A percentile compares a stretch with the other conserved stretches of the same genome.
Evolutionary conservation across 2,329 filamentous ascomycete species (phyloP).

Genomic region (Zasmidium citrigriseum): DNA sequence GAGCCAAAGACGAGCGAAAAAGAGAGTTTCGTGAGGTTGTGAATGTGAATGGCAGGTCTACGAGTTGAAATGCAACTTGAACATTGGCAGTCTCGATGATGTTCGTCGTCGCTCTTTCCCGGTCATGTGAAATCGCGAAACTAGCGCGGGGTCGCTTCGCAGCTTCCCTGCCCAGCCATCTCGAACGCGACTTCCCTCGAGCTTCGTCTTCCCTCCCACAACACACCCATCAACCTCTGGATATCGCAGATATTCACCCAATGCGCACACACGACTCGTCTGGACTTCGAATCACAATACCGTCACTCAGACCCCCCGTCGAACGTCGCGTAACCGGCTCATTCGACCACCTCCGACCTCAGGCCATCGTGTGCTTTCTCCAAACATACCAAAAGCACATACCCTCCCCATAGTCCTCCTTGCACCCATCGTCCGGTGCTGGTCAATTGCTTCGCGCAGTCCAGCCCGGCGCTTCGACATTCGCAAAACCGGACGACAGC

Average conservation of each 20-base stretch:
- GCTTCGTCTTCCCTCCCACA: background rate
- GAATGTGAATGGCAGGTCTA: too few relatives aligned
- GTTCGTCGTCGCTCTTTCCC: background rate
- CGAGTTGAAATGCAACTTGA: background rate
- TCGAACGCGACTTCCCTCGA: slow-evolving; percentile 2
- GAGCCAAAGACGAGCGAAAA: too few relatives aligned
- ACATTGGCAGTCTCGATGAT: background rate
- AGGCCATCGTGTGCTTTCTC: slow-evolving; percentile 34
- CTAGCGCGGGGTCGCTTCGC: slow-evolving; percentile 1
- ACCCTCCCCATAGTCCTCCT: slow-evolving; percentile 81
- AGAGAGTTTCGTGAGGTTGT: too few relatives aligned
- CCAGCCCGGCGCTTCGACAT: slow-evolving; percentile 22
- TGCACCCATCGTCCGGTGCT: slow-evolving; percentile 66
- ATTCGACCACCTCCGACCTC: slow-evolving; percentile 15
- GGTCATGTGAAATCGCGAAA: slow-evolving; percentile 6
- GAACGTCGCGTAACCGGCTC: slow-evolving; percentile 23
- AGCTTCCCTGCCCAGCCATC: slow-evolving; percentile 5
- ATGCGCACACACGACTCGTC: background rate
- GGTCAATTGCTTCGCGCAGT: slow-evolving; percentile 47
- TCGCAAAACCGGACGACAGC: slow-evolving; percentile 12
- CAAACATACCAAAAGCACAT: slow-evolving; percentile 58
- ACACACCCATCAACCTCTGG: slow-evolving; percentile 5
- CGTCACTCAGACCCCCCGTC: slow-evolving; percentile 12
- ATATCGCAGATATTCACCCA: slow-evolving; percentile 13
- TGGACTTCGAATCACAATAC: slow-evolving; percentile 13